A percentile compares a stretch with the other conserved stretches of the same genome.
These are phyloP conservation scores for Cladosporium sp. DNA, from an alignment of 2,329 filamentous ascomycete genomes.

Conservation along the genomic window DNA sequence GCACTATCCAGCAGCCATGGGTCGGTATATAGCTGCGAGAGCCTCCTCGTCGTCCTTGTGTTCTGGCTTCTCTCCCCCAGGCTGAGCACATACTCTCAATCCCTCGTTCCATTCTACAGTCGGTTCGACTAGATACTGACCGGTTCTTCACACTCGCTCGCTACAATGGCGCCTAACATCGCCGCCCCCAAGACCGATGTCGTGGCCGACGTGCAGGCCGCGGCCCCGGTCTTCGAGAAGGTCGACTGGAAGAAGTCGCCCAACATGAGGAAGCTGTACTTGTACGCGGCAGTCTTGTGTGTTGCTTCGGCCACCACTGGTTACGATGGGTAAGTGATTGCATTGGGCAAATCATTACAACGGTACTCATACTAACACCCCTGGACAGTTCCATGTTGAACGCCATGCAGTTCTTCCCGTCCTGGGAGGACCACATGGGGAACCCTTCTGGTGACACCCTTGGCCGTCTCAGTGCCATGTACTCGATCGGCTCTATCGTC, in stretches of 20 bases:
- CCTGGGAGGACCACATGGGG: slow-evolving; percentile 28
- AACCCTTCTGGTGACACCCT: slow-evolving; percentile 30
- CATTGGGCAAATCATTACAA: neutral
- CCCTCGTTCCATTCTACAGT: slow-evolving; percentile 11
- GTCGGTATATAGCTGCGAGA: slow-evolving; percentile 10
- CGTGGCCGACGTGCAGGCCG: slow-evolving; percentile 18
- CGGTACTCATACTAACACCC: neutral
- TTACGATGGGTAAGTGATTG: slow-evolving; percentile 30
- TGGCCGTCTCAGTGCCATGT: slow-evolving; percentile 29
- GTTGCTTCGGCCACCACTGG: slow-evolving; percentile 28
- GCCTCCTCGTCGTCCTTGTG: slow-evolving; percentile 6
- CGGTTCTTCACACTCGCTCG: slow-evolving; percentile 13
- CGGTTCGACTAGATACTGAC: neutral
- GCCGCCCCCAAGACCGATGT: slow-evolving; percentile 17
- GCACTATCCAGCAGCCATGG: neutral
- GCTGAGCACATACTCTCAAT: slow-evolving; percentile 14
- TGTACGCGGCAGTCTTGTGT: slow-evolving; percentile 23
- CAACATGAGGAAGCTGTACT: slow-evolving; percentile 23
- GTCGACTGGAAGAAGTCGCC: slow-evolving; percentile 22
- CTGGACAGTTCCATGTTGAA: slow-evolving; percentile 19
- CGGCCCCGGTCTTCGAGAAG: slow-evolving; percentile 17
- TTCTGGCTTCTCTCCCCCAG: slow-evolving; percentile 8
- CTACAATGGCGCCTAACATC: slow-evolving; percentile 17
- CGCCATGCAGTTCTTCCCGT: slow-evolving; percentile 27
- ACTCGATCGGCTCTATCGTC: slow-evolving; percentile 29